A percentile compares a stretch with the other conserved stretches of the same genome.
phyloP scores from a whole-genome alignment of 257 asterid genomes.

The Leonotis leonurus region DNA sequence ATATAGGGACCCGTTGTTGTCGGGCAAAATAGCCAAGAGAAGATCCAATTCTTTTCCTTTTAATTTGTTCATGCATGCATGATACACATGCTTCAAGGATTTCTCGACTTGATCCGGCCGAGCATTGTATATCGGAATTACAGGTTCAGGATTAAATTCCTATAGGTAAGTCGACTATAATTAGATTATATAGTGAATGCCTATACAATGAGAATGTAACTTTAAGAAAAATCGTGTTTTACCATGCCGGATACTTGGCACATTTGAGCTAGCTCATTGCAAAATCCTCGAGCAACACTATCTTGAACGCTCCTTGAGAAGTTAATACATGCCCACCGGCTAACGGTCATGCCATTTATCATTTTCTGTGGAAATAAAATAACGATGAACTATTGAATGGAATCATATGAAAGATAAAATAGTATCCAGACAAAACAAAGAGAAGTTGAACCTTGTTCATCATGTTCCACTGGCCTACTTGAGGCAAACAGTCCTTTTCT shows the following conservation, averaged over 20 bases:
- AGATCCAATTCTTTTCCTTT: conserved; percentile 96
- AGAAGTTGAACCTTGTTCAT: conserved; percentile 70
- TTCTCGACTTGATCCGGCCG: conserved; percentile 97
- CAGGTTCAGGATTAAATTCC: conserved; percentile 89
- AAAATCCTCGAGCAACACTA: conserved; percentile 92
- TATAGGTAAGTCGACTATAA: conserved; percentile 13
- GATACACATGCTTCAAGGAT: conserved; percentile 82
- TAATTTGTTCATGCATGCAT: conserved; percentile 62
- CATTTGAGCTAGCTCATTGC: conserved; percentile 91
- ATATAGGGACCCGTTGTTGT: conserved; percentile 84
- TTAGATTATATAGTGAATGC: background rate
- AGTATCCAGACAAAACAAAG: background rate
- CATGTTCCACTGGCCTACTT: conserved; percentile 99
- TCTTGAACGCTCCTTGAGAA: conserved; percentile 97
- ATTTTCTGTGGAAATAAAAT: conserved; percentile 58
- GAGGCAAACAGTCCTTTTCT: conserved; percentile 95
- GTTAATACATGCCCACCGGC: conserved; percentile 97
- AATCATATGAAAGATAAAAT: background rate
- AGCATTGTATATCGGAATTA: conserved; percentile 73
- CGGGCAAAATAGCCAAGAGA: conserved; percentile 81
- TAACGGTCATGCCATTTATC: conserved; percentile 96
- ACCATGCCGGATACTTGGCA: conserved; percentile 99
- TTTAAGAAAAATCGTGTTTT: background rate
- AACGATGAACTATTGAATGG: background rate
- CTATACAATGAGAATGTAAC: background rate